phyloP scores from a whole-genome alignment of 1,284 basidiomycete species.

The Rhizoctonia solani region DNA sequence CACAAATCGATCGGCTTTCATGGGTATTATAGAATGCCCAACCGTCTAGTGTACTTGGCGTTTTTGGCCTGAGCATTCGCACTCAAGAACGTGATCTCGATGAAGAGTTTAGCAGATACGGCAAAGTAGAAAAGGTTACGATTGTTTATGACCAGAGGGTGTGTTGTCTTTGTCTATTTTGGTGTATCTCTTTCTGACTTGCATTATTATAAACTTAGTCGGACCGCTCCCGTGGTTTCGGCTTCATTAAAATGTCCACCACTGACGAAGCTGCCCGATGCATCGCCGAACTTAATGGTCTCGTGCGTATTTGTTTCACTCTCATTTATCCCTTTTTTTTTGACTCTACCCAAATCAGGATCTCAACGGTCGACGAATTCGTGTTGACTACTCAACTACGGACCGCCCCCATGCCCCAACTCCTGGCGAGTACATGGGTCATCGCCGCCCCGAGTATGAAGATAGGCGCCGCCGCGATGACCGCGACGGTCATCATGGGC shows the following conservation, averaged over 20 bases:
- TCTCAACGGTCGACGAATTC: slow-evolving; percentile 92
- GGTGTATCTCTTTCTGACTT: slow-evolving; percentile 20
- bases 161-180: slow-evolving; percentile 46
- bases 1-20: too few relatives aligned
- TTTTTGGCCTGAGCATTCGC: slow-evolving; percentile 94
- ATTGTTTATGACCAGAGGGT: slow-evolving; percentile 99
- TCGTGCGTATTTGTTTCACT: slow-evolving; percentile 58
- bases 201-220: too few relatives aligned
- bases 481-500: slow-evolving; percentile 36
- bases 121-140: slow-evolving; percentile 91
- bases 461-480: slow-evolving; percentile 40
- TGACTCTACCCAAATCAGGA: slow-evolving; percentile 57
- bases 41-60: slow-evolving; percentile 89
- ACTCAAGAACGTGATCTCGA: slow-evolving; percentile 93
- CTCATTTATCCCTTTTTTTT: not conserved
- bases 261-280: slow-evolving; percentile 86
- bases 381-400: slow-evolving; percentile 96
- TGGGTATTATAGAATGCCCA: slow-evolving; percentile 75
- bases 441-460: slow-evolving; percentile 56
- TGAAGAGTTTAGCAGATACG: slow-evolving; percentile 88
- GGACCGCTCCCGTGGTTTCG: slow-evolving; percentile 95
- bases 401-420: slow-evolving; percentile 92
- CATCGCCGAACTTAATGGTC: slow-evolving; percentile 90
- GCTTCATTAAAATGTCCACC: slow-evolving; percentile 92
- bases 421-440: slow-evolving; percentile 97